Evolutionary conservation across 2,329 filamentous ascomycete genomes (phyloP).

Genomic region (Trichoderma citrinoviride): DNA sequence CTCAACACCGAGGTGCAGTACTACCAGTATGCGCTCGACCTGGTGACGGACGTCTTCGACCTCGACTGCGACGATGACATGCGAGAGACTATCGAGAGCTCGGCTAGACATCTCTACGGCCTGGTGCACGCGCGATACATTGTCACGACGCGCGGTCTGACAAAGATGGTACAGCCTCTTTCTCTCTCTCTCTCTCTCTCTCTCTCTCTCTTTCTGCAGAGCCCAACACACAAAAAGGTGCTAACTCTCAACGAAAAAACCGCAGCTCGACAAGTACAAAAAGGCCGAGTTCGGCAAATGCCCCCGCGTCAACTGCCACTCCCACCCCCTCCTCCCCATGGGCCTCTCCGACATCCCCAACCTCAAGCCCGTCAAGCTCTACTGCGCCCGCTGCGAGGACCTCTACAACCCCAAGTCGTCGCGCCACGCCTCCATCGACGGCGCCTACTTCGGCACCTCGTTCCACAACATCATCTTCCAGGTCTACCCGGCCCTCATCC

Average conservation of each 20-base stretch:
- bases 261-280: constrained; percentile 95
- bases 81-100: constrained; percentile 97
- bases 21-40: constrained; percentile 96
- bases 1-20: constrained; percentile 97
- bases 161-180: constrained; percentile 75
- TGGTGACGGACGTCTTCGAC: constrained; percentile 97
- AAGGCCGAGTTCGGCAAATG: constrained; percentile 98
- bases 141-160: constrained; percentile 87
- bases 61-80: constrained; percentile 98
- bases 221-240: neutral
- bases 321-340: constrained; percentile 90
- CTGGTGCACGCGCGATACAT: constrained; percentile 96
- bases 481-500: constrained; percentile 88
- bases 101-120: constrained; percentile 90
- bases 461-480: constrained; percentile 99
- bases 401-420: constrained; percentile 98
- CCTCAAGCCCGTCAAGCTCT: constrained; percentile 89
- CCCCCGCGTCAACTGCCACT: constrained; percentile 90
- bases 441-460: constrained; percentile 95
- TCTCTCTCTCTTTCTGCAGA: too few species aligned
- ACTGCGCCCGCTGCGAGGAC: constrained; percentile 96
- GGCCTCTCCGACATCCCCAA: constrained; percentile 88
- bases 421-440: constrained; percentile 91
- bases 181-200: neutral
- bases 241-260: neutral